Conservation (phyloP, 345 rosid genomes). For the Bruguiera gymnorhiza region DNA sequence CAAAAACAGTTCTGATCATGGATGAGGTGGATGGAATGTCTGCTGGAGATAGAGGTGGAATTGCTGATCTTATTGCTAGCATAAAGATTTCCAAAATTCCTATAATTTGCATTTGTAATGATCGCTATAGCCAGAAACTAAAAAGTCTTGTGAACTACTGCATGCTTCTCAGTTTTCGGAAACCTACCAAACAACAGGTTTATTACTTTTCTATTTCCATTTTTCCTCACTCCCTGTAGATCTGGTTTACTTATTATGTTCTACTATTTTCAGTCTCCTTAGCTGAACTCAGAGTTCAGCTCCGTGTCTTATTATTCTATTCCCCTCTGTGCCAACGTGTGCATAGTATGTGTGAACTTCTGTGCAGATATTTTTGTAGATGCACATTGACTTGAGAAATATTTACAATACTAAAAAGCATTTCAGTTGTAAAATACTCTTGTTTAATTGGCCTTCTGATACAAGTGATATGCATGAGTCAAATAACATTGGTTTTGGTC, state of each 20-base stretch:
- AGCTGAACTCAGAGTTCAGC: background rate
- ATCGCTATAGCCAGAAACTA: conserved; percentile 94
- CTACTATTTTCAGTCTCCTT: background rate
- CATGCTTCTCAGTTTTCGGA: conserved; percentile 70
- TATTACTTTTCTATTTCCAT: conserved; percentile 13
- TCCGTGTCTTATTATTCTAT: background rate
- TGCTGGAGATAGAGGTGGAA: conserved; percentile 98
- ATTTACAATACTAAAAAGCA: too few relatives aligned
- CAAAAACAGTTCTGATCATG: conserved; percentile 86
- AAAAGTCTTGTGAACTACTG: conserved; percentile 92
- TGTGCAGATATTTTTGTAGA: too few relatives aligned
- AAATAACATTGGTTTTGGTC: too few relatives aligned
- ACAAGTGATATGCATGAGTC: too few relatives aligned
- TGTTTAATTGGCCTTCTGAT: too few relatives aligned
- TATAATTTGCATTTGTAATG: conserved; percentile 95
- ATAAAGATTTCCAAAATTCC: conserved; percentile 92
- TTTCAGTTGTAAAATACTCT: too few relatives aligned
- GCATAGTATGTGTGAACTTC: background rate
- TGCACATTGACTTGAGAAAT: too few relatives aligned
- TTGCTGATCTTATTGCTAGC: conserved; percentile 96
- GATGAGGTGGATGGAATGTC: conserved; percentile 99
- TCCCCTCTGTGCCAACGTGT: background rate
- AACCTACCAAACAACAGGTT: conserved; percentile 97
- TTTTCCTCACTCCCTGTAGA: conserved; percentile 5
- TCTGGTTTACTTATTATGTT: background rate